These are phyloP conservation scores for Mortierella sp. DNA, from an alignment of 371 early-diverging fungal genomes.

Conservation along the genomic window DNA sequence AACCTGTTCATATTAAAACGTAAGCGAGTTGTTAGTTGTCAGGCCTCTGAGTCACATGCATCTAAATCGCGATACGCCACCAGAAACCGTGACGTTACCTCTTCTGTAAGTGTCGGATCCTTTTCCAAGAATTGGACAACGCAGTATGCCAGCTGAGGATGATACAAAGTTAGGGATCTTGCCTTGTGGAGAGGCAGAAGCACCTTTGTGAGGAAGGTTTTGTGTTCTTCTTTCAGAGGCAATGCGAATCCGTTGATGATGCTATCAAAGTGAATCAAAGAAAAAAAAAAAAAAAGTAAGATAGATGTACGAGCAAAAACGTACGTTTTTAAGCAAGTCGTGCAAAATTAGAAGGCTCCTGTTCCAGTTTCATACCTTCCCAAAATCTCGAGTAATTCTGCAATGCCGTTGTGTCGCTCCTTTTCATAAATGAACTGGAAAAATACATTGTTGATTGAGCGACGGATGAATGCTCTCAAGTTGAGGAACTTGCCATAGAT, in stretches of 20 bases:
- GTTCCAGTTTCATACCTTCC: slow-evolving; percentile 73
- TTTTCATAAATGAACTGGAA: slow-evolving; percentile 97
- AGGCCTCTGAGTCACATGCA: not conserved
- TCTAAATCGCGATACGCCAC: too few relatives aligned
- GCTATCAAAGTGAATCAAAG: slow-evolving; percentile 56
- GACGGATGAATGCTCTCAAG: slow-evolving; percentile 93
- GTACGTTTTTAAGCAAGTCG: not conserved
- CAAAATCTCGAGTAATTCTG: slow-evolving; percentile 96
- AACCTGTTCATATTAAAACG: slow-evolving; percentile 65
- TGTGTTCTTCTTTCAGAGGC: slow-evolving; percentile 98
- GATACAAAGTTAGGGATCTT: slow-evolving; percentile 88
- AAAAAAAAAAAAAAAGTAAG: not conserved
- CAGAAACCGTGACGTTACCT: slow-evolving; percentile 60
- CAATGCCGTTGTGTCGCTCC: slow-evolving; percentile 96
- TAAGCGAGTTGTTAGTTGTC: not conserved
- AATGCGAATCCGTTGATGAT: slow-evolving; percentile 99
- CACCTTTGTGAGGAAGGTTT: slow-evolving; percentile 90
- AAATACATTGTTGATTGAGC: slow-evolving; percentile 97
- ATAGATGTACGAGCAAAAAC: slow-evolving; percentile 1
- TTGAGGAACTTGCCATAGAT: slow-evolving; percentile 98
- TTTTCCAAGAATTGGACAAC: slow-evolving; percentile 98
- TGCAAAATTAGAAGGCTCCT: not conserved
- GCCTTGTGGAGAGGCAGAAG: slow-evolving; percentile 96
- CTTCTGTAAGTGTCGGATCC: slow-evolving; percentile 91
- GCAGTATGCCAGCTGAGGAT: slow-evolving; percentile 97